Conservation (phyloP, 2,329 filamentous ascomycete genomes). For the Zelopaecilomyces penicillatus region DNA sequence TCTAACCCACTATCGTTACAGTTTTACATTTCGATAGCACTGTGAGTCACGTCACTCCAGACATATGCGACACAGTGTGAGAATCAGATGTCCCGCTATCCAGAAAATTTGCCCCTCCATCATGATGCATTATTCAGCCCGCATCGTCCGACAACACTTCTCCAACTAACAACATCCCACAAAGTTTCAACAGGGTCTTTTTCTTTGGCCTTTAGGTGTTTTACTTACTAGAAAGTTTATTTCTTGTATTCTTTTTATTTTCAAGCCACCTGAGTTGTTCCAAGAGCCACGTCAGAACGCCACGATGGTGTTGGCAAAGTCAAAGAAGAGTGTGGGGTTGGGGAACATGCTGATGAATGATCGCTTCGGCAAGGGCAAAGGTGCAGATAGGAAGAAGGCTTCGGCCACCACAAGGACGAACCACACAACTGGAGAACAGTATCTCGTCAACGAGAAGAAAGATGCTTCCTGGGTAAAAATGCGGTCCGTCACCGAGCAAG, state of each 20-base stretch:
- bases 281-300: slow-evolving; percentile 8
- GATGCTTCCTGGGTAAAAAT: slow-evolving; percentile 98
- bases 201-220: too few species aligned
- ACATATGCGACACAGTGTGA: slow-evolving; percentile 19
- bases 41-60: slow-evolving; percentile 10
- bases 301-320: slow-evolving; percentile 66
- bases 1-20: slow-evolving; percentile 17
- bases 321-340: slow-evolving; percentile 88
- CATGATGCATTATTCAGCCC: slow-evolving; percentile 31
- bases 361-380: slow-evolving; percentile 90
- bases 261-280: not conserved
- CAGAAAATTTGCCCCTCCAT: slow-evolving; percentile 44
- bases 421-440: slow-evolving; percentile 75
- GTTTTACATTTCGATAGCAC: slow-evolving; percentile 18
- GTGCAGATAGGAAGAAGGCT: slow-evolving; percentile 67
- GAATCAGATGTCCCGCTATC: slow-evolving; percentile 8
- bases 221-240: not conserved
- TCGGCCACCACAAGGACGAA: slow-evolving; percentile 57
- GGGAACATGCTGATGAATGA: slow-evolving; percentile 99
- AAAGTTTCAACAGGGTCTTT: not conserved
- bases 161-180: not conserved
- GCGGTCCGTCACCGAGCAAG: slow-evolving; percentile 97
- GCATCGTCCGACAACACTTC: not conserved
- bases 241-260: not conserved
- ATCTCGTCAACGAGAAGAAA: slow-evolving; percentile 82